A percentile compares a stretch with the other conserved stretches of the same genome.
phyloP scores from a whole-genome alignment of 208 protist species.

The Herpetomonas tarakana region DNA sequence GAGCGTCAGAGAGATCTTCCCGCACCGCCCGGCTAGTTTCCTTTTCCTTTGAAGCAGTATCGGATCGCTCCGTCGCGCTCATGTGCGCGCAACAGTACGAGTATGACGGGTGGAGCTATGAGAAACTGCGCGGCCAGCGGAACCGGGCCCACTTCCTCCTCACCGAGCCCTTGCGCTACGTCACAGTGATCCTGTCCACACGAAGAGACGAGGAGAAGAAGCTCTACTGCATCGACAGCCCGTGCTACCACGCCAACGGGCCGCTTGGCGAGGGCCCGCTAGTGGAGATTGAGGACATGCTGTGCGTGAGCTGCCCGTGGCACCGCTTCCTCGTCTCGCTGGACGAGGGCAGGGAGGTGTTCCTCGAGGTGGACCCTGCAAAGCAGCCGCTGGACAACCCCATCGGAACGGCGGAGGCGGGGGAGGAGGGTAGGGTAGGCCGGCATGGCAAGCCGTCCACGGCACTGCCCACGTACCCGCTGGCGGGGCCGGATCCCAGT shows the following conservation, averaged over 20 bases:
- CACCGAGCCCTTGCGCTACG: constrained; percentile 73
- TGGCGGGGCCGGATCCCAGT: constrained; percentile 4
- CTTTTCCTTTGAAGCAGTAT: background rate
- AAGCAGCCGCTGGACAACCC: background rate
- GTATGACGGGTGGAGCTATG: constrained; percentile 83
- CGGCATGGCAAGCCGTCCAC: background rate
- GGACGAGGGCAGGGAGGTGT: constrained; percentile 65
- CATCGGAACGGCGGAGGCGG: background rate
- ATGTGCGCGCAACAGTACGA: constrained; percentile 37
- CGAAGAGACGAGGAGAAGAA: constrained; percentile 11
- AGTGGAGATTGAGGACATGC: constrained; percentile 79
- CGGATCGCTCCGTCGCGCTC: background rate
- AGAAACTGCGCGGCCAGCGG: constrained; percentile 55
- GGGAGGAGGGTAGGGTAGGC: background rate
- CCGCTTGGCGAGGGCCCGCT: constrained; percentile 80
- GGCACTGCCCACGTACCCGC: constrained; percentile 29
- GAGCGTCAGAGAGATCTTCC: too few species aligned
- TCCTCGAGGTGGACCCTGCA: constrained; percentile 21
- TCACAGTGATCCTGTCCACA: constrained; percentile 67
- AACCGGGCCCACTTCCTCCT: constrained; percentile 83
- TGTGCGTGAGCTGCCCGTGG: constrained; percentile 81
- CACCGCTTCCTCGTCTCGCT: constrained; percentile 78
- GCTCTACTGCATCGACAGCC: constrained; percentile 78
- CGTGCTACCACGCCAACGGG: constrained; percentile 82
- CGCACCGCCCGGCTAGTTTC: too few species aligned